Evolutionary conservation across 192 early-diverging fungal genomes (phyloP).

Genomic region (Neocallimastix lanati): DNA sequence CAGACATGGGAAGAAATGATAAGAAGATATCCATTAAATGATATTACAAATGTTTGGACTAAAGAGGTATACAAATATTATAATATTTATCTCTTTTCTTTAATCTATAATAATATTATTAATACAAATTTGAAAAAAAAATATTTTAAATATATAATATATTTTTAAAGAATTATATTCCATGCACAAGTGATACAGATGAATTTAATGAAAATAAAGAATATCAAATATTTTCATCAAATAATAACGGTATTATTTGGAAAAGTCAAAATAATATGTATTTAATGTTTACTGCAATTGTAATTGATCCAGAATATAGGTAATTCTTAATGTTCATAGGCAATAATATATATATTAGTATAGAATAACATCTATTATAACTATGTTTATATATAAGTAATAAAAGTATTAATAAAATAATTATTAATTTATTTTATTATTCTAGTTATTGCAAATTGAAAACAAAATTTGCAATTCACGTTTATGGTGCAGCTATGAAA

Average conservation of each 20-base stretch:
- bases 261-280: not conserved
- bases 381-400: too few relatives aligned
- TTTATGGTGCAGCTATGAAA: not conserved
- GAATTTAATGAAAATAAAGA: not conserved
- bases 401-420: too few relatives aligned
- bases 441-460: not conserved
- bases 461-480: not conserved
- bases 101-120: too few relatives aligned
- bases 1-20: not conserved
- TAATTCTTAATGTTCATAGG: not conserved
- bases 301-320: not conserved
- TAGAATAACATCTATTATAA: too few relatives aligned
- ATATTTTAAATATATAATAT: too few relatives aligned
- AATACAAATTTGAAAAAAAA: too few relatives aligned
- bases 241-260: not conserved
- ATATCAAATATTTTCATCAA: not conserved
- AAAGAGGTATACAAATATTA: not conserved
- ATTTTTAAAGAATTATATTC: not conserved
- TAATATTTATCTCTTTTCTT: too few relatives aligned
- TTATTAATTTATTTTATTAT: too few relatives aligned
- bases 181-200: not conserved
- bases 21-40: not conserved
- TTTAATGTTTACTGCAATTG: not conserved
- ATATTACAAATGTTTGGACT: not conserved
- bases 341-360: too few relatives aligned